Evolutionary conservation across 345 rosid genomes (phyloP).

Genomic region (Eucalyptus sp.): DNA sequence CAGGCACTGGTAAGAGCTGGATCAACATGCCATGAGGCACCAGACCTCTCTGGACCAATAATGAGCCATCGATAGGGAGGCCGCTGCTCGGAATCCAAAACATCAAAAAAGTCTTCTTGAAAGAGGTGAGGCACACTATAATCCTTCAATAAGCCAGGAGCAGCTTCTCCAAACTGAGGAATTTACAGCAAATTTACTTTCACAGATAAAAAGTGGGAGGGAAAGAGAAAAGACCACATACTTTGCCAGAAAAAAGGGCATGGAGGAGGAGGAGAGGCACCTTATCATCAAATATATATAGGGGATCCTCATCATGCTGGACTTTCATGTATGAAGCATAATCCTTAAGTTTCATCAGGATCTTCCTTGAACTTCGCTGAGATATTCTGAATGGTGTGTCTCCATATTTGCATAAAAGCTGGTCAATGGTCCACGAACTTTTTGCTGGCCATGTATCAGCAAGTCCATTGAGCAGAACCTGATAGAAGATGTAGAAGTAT

Average conservation of each 20-base stretch:
- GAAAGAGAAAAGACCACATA: background rate
- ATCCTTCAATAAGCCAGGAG: constrained; percentile 66
- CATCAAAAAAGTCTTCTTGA: constrained; percentile 82
- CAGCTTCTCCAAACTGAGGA: constrained; percentile 76
- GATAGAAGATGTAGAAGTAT: background rate
- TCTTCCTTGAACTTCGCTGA: constrained; percentile 55
- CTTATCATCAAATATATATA: constrained; percentile 89
- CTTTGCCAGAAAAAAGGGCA: background rate
- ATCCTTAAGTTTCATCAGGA: constrained; percentile 73
- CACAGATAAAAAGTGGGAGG: background rate
- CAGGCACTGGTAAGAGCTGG: constrained; percentile 98
- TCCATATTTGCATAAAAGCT: constrained; percentile 47
- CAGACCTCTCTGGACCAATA: constrained; percentile 96
- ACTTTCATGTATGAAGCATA: constrained; percentile 59
- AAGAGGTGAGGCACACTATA: constrained; percentile 75
- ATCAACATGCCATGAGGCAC: constrained; percentile 99
- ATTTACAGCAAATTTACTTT: background rate
- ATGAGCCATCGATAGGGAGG: constrained; percentile 94
- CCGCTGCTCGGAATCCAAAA: constrained; percentile 57
- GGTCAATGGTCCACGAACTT: constrained; percentile 70
- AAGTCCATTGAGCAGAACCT: constrained; percentile 79
- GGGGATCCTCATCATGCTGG: constrained; percentile 95
- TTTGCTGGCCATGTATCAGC: constrained; percentile 88
- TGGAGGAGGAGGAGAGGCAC: constrained; percentile 8
- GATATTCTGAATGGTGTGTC: constrained; percentile 70